Base-by-base conservation (phyloP, 2,329 filamentous ascomycete species). In the Delphinella strobiligena region DNA sequence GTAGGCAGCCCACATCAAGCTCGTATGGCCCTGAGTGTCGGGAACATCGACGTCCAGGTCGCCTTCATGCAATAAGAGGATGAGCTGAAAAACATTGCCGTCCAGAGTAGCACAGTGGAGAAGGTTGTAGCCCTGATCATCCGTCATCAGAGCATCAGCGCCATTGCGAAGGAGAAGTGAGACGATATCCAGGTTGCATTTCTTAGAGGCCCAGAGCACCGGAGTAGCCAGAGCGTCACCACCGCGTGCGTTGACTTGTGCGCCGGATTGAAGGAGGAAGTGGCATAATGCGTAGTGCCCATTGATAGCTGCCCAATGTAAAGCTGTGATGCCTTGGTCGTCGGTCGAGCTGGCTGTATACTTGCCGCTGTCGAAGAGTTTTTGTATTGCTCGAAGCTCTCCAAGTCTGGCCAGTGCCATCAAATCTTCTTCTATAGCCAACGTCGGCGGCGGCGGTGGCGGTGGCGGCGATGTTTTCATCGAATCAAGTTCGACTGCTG, bases 241-340 rank as follows among this genome's bases (percentile, higher is more conserved):
- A 60, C 93, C 91, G 61, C 93, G 94, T 47, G 79, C 81, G 64
- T 98, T 96, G 54, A 96, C 82, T 56, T 93, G 82, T 55, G 88
- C 91, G 54, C 87, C 87, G 36, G 69, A 68, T 49, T 82, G 83
- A 57, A 98, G 75, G 33, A 98, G 78, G 62, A 93, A 95, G 61
- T 91, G 89, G 74, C 89, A 95, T 69, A 96, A 87, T 49, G 85
- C 84, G 66, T 89, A 93, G 60, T 95, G 91, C 57, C 96, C 96
- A 67, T 98, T 98, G 61, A 98, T 96, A 29, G 93, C 86, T 34
- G 91, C 91, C 91, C 91, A 98, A 70, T 96, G 91, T 61, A 98
- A 65, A 46, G 91, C 87, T 31, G 89, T 96, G 58, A 98, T 95
- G 55, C 86, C 87, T 61, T 98, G 87, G 40, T 83, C 82, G 56